These are phyloP conservation scores for Rhizophora apiculata DNA, from an alignment of 345 rosid genomes.

Conservation along the genomic window DNA sequence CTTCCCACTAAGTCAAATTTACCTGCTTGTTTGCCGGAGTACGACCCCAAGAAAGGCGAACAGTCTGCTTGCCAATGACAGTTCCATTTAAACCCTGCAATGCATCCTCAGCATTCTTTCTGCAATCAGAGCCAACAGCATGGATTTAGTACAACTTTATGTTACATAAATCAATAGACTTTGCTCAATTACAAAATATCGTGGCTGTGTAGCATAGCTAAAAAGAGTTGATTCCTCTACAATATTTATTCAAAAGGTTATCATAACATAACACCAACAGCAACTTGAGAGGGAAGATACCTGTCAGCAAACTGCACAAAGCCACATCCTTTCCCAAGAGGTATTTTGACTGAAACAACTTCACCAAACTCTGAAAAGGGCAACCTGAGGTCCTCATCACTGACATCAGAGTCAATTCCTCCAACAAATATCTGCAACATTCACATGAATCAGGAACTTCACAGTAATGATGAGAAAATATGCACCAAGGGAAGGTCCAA, in stretches of 20 bases:
- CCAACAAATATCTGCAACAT: constrained; percentile 84
- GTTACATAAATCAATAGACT: background rate
- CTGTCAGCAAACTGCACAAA: constrained; percentile 82
- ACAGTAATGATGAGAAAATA: constrained; percentile 3
- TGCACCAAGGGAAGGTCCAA: constrained; percentile 21
- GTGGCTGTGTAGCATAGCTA: background rate
- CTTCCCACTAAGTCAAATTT: constrained; percentile 9
- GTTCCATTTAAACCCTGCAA: constrained; percentile 69
- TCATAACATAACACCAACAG: background rate
- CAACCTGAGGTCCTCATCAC: constrained; percentile 83
- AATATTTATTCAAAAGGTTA: background rate
- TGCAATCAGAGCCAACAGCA: constrained; percentile 27
- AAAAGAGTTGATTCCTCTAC: background rate
- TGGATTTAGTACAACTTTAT: background rate
- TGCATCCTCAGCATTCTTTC: constrained; percentile 89
- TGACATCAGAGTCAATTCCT: constrained; percentile 78
- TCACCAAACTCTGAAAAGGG: constrained; percentile 85
- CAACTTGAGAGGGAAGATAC: constrained; percentile 23
- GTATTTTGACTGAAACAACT: constrained; percentile 88
- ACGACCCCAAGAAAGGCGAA: constrained; percentile 97
- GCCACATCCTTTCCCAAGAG: constrained; percentile 91
- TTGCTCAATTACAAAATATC: background rate
- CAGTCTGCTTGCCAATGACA: constrained; percentile 80
- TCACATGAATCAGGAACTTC: constrained; percentile 19
- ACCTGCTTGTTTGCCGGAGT: constrained; percentile 83